phyloP scores from a whole-genome alignment of 2,329 filamentous ascomycete genomes.

The Trematosphaeria pertusa region DNA sequence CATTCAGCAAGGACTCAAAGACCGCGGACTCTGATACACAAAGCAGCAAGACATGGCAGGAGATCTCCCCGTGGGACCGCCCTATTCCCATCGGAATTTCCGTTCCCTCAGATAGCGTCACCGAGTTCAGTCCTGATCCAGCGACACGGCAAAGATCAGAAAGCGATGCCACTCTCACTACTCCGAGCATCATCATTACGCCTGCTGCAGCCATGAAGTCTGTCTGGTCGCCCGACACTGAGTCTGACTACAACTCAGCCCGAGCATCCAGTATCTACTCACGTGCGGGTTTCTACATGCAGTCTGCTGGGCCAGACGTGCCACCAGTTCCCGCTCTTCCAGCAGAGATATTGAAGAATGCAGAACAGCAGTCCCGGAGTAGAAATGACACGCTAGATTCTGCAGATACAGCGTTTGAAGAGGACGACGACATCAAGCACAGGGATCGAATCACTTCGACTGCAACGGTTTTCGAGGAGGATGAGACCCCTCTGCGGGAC shows the following conservation, averaged over 20 bases:
- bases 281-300: conserved; percentile 54
- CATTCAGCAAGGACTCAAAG: conserved; percentile 26
- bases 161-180: conserved; percentile 47
- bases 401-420: conserved; percentile 51
- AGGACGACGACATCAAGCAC: conserved; percentile 54
- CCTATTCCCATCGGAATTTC: conserved; percentile 77
- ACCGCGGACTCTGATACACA: conserved; percentile 40
- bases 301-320: conserved; percentile 45
- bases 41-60: conserved; percentile 46
- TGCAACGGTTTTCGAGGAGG: conserved; percentile 75
- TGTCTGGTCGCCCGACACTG: conserved; percentile 66
- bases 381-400: conserved; percentile 46
- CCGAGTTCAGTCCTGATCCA: conserved; percentile 46
- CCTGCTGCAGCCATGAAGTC: conserved; percentile 59
- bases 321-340: conserved; percentile 59
- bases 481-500: conserved; percentile 53
- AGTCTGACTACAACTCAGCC: conserved; percentile 60
- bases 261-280: conserved; percentile 69
- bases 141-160: conserved; percentile 45
- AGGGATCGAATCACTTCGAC: conserved; percentile 59
- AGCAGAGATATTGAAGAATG: conserved; percentile 22
- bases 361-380: conserved; percentile 20
- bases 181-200: conserved; percentile 61
- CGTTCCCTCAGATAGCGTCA: conserved; percentile 63
- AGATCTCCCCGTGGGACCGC: conserved; percentile 72